These are phyloP conservation scores for Xerocomellus intermedius DNA, from an alignment of 768 basidiomycete genomes.

Conservation along the genomic window DNA sequence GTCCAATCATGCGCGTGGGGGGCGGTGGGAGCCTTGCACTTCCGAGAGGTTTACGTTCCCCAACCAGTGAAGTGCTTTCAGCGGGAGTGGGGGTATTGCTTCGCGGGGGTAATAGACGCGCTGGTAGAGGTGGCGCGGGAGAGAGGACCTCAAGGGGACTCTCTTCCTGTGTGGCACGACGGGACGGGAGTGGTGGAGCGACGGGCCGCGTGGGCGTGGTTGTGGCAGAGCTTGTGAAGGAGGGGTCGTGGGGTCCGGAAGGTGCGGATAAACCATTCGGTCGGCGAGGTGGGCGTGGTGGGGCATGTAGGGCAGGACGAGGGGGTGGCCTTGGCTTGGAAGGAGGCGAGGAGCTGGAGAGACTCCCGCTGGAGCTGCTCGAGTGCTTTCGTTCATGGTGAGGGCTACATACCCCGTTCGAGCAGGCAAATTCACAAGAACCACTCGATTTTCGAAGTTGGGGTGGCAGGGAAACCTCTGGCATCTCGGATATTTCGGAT, in stretches of 20 bases:
- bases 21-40: slow-evolving; percentile 59
- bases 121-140: slow-evolving; percentile 34
- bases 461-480: slow-evolving; percentile 13
- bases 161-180: slow-evolving; percentile 17
- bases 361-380: slow-evolving; percentile 24
- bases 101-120: slow-evolving; percentile 28
- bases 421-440: not conserved
- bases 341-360: slow-evolving; percentile 6
- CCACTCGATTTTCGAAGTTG: slow-evolving; percentile 8
- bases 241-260: not conserved
- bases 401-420: not conserved
- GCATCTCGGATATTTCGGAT: slow-evolving; percentile 27
- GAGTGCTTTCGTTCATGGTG: slow-evolving; percentile 14
- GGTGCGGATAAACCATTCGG: not conserved
- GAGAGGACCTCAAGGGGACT: not conserved
- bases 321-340: slow-evolving; percentile 24
- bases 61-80: slow-evolving; percentile 22
- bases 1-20: slow-evolving; percentile 68
- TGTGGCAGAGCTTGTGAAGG: not conserved
- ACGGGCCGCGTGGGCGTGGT: slow-evolving; percentile 19
- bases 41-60: slow-evolving; percentile 29
- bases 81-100: not conserved
- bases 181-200: slow-evolving; percentile 44
- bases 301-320: slow-evolving; percentile 16
- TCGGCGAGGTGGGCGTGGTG: slow-evolving; percentile 24